These are phyloP conservation scores for Chlorella sp. DNA, from an alignment of 139 green algal genomes.

Conservation along the genomic window DNA sequence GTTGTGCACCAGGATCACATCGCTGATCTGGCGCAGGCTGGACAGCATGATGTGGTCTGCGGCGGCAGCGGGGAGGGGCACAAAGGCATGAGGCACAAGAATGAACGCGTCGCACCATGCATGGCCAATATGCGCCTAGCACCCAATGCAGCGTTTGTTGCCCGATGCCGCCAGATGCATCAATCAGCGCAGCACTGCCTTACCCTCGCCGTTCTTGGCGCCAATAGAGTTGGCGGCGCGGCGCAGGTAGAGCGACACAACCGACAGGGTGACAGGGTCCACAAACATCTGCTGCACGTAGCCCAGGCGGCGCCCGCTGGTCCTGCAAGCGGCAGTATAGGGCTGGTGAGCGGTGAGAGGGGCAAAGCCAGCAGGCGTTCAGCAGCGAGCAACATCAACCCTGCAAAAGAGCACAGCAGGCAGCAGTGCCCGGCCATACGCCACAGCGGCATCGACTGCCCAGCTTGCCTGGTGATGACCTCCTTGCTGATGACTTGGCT, in stretches of 20 bases:
- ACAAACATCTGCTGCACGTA: constrained; percentile 72
- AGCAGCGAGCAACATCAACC: too few relatives aligned
- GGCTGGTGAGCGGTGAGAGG: background rate
- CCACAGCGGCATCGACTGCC: too few relatives aligned
- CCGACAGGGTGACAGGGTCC: constrained; percentile 55
- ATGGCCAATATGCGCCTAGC: too few relatives aligned
- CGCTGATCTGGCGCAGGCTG: constrained; percentile 75
- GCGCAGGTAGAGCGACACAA: constrained; percentile 76
- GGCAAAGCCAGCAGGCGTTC: constrained; percentile 40
- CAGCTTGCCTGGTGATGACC: constrained; percentile 39
- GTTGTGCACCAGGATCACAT: constrained; percentile 85
- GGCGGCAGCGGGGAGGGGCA: background rate
- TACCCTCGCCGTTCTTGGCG: background rate
- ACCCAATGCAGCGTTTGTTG: background rate
- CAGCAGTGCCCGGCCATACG: too few relatives aligned
- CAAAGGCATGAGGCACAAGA: too few relatives aligned
- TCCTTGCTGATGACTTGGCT: constrained; percentile 47
- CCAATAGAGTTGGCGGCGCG: constrained; percentile 37
- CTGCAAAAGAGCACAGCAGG: too few relatives aligned
- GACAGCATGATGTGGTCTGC: constrained; percentile 61
- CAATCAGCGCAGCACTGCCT: background rate
- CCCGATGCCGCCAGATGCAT: too few relatives aligned
- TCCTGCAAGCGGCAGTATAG: constrained; percentile 38
- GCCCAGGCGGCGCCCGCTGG: constrained; percentile 66
- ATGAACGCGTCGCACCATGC: too few relatives aligned